These are phyloP conservation scores for Trapa bicornis DNA, from an alignment of 345 rosid species.

Conservation along the genomic window DNA sequence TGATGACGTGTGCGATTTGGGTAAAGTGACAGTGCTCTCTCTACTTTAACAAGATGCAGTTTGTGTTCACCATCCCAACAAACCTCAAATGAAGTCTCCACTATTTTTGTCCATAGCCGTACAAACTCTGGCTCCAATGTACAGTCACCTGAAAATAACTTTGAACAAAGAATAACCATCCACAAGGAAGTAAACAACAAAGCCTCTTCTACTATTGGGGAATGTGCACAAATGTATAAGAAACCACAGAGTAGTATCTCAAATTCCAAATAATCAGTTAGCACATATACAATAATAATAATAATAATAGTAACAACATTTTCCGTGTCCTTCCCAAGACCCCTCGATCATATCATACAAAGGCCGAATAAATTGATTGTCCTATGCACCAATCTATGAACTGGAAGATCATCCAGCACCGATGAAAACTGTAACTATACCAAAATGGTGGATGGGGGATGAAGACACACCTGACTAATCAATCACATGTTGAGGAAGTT, in stretches of 20 bases:
- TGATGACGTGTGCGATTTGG: too few species aligned
- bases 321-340: not conserved
- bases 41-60: too few species aligned
- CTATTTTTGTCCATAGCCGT: too few species aligned
- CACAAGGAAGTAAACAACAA: not conserved
- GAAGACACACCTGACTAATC: not conserved
- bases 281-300: not conserved
- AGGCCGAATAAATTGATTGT: not conserved
- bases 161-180: not conserved
- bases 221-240: not conserved
- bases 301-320: not conserved
- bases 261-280: not conserved
- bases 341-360: not conserved
- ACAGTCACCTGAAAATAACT: constrained; percentile 15
- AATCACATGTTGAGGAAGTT: not conserved
- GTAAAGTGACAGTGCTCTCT: too few species aligned
- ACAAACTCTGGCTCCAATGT: too few species aligned
- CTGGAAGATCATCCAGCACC: not conserved
- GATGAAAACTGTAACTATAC: not conserved
- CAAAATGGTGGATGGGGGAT: not conserved
- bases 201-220: not conserved
- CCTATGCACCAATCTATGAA: not conserved
- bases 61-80: too few species aligned
- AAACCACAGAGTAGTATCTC: not conserved
- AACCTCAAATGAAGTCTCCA: too few species aligned